Percentiles rank a stretch among this genome's conserved stretches.
These are phyloP conservation scores for Stramenopiles sp. DNA, from an alignment of 352 stramenopile genomes.

Conservation along the genomic window DNA sequence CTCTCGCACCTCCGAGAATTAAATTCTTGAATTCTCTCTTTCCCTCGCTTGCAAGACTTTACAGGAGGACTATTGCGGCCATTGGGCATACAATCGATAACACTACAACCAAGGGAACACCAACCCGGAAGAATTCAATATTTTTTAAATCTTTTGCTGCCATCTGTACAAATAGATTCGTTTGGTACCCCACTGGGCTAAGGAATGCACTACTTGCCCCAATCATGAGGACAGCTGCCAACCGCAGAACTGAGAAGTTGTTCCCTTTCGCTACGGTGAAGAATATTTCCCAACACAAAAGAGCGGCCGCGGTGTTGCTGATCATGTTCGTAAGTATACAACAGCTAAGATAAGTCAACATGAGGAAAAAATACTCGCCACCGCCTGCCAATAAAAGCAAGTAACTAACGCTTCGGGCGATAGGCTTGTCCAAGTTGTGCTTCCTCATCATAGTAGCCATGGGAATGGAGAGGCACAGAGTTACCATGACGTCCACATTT, in stretches of 20 bases:
- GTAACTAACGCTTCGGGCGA: no score
- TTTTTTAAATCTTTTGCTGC: neutral
- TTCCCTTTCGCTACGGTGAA: neutral
- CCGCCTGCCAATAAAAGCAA: no score
- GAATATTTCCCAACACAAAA: neutral
- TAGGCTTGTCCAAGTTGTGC: neutral
- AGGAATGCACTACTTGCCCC: neutral
- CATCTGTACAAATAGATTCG: neutral
- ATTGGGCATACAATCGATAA: no score
- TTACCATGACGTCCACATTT: conserved; percentile 6
- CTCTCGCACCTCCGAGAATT: no score
- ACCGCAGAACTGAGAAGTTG: neutral
- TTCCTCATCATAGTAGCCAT: neutral
- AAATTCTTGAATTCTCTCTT: no score
- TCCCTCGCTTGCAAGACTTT: no score
- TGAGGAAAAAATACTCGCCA: no score
- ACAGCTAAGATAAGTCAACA: neutral
- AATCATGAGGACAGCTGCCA: neutral
- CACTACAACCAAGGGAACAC: neutral
- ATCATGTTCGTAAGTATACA: conserved; percentile 2
- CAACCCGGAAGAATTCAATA: neutral
- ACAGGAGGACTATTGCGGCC: no score
- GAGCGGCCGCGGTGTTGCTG: neutral
- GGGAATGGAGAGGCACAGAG: neutral
- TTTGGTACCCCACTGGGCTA: conserved; percentile 1